A percentile compares a stretch with the other conserved stretches of the same genome.
These are phyloP conservation scores for Pseudogymnoascus sp. DNA, from an alignment of 2,329 filamentous ascomycete species.

Conservation along the genomic window DNA sequence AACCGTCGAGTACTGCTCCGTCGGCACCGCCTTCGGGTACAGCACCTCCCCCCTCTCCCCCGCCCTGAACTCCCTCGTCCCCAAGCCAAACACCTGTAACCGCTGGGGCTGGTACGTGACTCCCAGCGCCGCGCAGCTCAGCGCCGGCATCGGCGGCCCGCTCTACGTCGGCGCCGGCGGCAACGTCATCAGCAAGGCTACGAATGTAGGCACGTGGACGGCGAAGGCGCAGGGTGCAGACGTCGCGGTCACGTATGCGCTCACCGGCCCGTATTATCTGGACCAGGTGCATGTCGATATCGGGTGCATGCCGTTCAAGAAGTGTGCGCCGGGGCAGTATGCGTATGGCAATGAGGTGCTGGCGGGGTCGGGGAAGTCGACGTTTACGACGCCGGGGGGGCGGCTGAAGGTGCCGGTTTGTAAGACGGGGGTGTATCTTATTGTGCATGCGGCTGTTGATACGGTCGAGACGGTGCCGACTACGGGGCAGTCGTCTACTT, in stretches of 20 bases:
- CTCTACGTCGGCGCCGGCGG: conserved; percentile 9
- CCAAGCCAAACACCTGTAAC: conserved; percentile 7
- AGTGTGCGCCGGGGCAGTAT: not conserved
- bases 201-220: conserved; percentile 1
- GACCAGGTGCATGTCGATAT: conserved; percentile 1
- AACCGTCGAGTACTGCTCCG: not conserved
- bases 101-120: conserved; percentile 10
- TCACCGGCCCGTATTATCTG: not conserved
- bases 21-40: not conserved
- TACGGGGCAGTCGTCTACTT: not conserved
- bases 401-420: not conserved
- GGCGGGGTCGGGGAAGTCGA: not conserved
- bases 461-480: not conserved
- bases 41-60: not conserved
- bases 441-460: conserved; percentile 1
- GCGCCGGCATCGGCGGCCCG: conserved; percentile 1
- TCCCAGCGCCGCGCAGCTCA: not conserved
- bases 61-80: conserved; percentile 9
- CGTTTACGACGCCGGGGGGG: not conserved
- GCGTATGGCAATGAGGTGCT: not conserved
- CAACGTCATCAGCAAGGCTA: conserved; percentile 10
- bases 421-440: not conserved
- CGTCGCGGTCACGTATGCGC: not conserved
- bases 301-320: not conserved
- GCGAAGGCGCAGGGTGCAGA: not conserved